Evolutionary conservation across 257 asterid genomes (phyloP).

Genomic region (Ophiorrhiza pumila): DNA sequence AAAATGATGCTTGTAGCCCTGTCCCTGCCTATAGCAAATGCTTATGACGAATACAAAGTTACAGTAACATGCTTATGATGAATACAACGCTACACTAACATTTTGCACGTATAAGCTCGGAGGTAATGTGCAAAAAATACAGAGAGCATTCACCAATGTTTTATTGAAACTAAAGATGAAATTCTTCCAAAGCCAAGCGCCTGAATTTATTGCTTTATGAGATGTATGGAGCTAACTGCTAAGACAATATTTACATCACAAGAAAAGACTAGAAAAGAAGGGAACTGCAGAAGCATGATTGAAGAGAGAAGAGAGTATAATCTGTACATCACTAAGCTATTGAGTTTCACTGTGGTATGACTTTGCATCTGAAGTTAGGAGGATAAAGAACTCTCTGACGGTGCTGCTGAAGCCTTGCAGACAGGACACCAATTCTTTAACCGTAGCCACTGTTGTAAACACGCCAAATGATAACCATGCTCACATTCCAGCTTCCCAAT

Average conservation of each 20-base stretch:
- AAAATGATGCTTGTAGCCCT: no score
- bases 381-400: conserved; percentile 13
- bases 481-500: conserved; percentile 64
- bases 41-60: no score
- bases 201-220: background rate
- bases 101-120: no score
- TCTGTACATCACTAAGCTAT: background rate
- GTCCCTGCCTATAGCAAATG: no score
- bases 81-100: no score
- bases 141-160: no score
- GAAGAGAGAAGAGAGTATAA: background rate
- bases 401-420: conserved; percentile 67
- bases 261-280: background rate
- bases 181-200: background rate
- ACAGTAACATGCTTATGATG: no score
- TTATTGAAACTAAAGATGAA: no score
- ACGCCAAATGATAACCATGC: conserved; percentile 60
- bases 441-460: conserved; percentile 73
- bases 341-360: background rate
- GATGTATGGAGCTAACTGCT: background rate
- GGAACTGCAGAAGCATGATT: background rate
- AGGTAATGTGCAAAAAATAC: no score
- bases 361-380: background rate
- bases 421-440: conserved; percentile 93
- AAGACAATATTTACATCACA: no score